Evolutionary conservation across 1,139 yeast genomes (phyloP).

Genomic region (Geotrichum candidum): DNA sequence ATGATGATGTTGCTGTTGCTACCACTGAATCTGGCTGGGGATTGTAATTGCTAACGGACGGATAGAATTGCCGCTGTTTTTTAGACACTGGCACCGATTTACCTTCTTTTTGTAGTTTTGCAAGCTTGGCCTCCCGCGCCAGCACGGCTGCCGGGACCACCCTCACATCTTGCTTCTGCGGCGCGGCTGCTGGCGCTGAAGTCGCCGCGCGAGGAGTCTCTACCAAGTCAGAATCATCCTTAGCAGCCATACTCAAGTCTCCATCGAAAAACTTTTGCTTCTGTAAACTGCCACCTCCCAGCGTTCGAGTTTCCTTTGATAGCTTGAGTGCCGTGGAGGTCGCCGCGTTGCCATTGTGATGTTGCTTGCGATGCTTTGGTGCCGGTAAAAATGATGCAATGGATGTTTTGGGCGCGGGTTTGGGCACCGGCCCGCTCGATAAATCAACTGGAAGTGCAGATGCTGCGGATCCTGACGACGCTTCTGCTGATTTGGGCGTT

Average conservation of each 20-base stretch:
- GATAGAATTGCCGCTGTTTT: conserved; percentile 3
- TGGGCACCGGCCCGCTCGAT: background rate
- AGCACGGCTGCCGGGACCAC: conserved; percentile 28
- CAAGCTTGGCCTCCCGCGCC: conserved; percentile 28
- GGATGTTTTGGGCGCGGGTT: conserved; percentile 10
- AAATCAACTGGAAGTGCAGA: background rate
- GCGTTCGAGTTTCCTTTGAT: conserved; percentile 20
- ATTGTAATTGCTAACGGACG: conserved; percentile 10
- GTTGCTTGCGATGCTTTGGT: conserved; percentile 20
- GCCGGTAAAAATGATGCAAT: conserved; percentile 19
- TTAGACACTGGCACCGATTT: conserved; percentile 3
- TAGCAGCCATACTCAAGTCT: conserved; percentile 18
- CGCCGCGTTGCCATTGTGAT: background rate
- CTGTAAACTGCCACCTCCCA: conserved; percentile 25
- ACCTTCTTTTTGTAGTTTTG: conserved; percentile 13
- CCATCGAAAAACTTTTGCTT: conserved; percentile 26
- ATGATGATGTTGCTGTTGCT: background rate
- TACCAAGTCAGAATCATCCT: background rate
- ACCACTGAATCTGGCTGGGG: conserved; percentile 10
- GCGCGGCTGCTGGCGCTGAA: background rate
- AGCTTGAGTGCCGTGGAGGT: background rate
- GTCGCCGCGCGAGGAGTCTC: background rate
- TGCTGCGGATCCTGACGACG: background rate
- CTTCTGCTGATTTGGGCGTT: background rate
- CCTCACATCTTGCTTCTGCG: conserved; percentile 12